A percentile compares a stretch with the other conserved stretches of the same genome.
Conservation (phyloP, 2,329 filamentous ascomycete genomes). For the Apiospora pterosperma region DNA sequence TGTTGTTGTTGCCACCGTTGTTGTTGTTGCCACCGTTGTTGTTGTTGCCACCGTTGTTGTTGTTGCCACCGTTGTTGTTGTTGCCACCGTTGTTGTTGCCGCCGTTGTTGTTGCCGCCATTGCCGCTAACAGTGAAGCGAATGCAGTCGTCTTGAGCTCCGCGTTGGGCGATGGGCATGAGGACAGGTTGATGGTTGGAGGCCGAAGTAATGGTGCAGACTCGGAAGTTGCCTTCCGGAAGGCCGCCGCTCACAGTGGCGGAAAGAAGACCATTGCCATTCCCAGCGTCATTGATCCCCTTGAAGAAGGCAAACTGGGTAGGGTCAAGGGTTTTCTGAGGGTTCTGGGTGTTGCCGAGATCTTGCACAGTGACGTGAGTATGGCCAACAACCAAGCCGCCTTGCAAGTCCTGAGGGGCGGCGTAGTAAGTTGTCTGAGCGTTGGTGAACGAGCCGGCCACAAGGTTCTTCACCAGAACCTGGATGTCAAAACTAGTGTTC, state of each 20-base stretch:
- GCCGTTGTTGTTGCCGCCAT: conserved; percentile 17
- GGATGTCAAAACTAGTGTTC: conserved; percentile 48
- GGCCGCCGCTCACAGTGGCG: conserved; percentile 52
- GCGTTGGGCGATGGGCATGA: conserved; percentile 65
- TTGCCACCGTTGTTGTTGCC: not conserved
- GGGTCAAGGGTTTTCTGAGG: conserved; percentile 50
- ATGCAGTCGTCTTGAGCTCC: conserved; percentile 64
- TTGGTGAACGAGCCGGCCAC: conserved; percentile 57
- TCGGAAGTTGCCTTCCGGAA: conserved; percentile 61
- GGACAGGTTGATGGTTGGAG: conserved; percentile 61
- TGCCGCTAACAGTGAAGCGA: conserved; percentile 4
- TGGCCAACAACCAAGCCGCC: conserved; percentile 53
- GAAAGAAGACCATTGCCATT: conserved; percentile 51
- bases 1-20: not conserved
- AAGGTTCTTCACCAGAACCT: conserved; percentile 50
- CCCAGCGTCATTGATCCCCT: conserved; percentile 61
- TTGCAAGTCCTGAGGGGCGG: conserved; percentile 52
- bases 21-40: conserved; percentile 11
- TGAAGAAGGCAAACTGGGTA: conserved; percentile 57
- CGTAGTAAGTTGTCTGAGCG: conserved; percentile 56
- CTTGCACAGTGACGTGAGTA: conserved; percentile 57
- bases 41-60: conserved; percentile 19
- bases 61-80: conserved; percentile 13
- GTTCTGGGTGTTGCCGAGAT: conserved; percentile 47
- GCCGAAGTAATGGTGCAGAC: conserved; percentile 60